These are phyloP conservation scores for Rosellinia necatrix DNA, from an alignment of 2,329 filamentous ascomycete species.

Conservation along the genomic window DNA sequence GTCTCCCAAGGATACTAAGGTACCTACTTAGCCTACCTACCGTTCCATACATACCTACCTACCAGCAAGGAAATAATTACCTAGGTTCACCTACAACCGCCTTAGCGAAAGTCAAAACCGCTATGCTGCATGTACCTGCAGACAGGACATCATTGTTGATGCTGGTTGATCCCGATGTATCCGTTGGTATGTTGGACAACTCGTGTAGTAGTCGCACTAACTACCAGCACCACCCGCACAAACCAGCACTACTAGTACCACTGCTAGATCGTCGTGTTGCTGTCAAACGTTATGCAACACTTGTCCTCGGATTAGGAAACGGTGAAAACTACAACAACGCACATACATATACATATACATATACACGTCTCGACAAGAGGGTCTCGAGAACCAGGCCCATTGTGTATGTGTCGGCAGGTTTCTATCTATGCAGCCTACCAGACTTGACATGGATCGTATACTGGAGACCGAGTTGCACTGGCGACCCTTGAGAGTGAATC, in stretches of 20 bases:
- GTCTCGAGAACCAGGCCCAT: slow-evolving; percentile 8
- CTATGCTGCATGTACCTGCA: background rate
- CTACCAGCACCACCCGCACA: background rate
- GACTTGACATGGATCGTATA: slow-evolving; percentile 6
- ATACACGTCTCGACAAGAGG: slow-evolving; percentile 19
- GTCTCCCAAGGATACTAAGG: no score
- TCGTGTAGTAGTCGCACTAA: background rate
- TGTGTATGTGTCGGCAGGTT: slow-evolving; percentile 2
- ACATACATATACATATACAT: no score
- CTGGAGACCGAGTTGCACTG: slow-evolving; percentile 14
- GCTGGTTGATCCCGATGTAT: background rate
- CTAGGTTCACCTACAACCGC: background rate
- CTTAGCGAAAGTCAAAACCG: slow-evolving; percentile 16
- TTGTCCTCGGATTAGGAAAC: slow-evolving; percentile 9
- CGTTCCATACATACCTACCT: no score
- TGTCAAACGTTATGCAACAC: slow-evolving; percentile 10
- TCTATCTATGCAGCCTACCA: slow-evolving; percentile 7
- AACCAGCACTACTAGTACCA: background rate
- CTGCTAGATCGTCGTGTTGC: background rate
- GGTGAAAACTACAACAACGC: background rate
- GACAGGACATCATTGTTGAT: background rate
- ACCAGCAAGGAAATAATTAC: slow-evolving; percentile 8
- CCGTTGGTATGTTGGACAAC: background rate
- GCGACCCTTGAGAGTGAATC: background rate
- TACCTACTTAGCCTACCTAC: no score